A percentile compares a stretch with the other conserved stretches of the same genome.
phyloP scores from a whole-genome alignment of 2,329 filamentous ascomycete genomes.

The Beauveria medogensis region DNA sequence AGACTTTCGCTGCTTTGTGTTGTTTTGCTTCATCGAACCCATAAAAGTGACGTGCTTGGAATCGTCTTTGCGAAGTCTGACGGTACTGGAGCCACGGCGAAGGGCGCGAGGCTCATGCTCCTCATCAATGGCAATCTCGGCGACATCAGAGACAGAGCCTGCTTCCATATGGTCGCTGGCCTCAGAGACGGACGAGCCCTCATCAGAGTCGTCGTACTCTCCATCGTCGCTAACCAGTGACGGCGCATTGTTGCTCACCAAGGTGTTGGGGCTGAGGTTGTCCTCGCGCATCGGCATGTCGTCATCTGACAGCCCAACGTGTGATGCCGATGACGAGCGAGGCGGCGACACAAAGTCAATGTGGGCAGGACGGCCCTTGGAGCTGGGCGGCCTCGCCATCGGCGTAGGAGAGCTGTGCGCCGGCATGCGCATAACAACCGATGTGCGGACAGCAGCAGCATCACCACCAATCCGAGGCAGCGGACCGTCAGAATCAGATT shows the following conservation, averaged over 20 bases:
- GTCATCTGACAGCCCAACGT: constrained; percentile 29
- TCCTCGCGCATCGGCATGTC: constrained; percentile 47
- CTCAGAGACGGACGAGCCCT: constrained; percentile 52
- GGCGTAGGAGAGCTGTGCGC: constrained; percentile 46
- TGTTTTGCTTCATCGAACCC: constrained; percentile 36
- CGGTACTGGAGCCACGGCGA: constrained; percentile 34
- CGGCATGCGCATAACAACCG: constrained; percentile 50
- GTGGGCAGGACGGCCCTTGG: constrained; percentile 41
- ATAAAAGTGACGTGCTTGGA: constrained; percentile 49
- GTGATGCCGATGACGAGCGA: constrained; percentile 16
- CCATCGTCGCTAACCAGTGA: constrained; percentile 75
- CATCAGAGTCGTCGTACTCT: constrained; percentile 67
- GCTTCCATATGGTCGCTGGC: constrained; percentile 48
- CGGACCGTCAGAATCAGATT: constrained; percentile 37
- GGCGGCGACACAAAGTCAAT: constrained; percentile 32
- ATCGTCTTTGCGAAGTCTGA: constrained; percentile 47
- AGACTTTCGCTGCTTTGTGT: constrained; percentile 24
- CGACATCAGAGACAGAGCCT: constrained; percentile 52
- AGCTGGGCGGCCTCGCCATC: constrained; percentile 40
- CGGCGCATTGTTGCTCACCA: constrained; percentile 67
- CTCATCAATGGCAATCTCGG: constrained; percentile 54
- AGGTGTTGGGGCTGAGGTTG: constrained; percentile 60
- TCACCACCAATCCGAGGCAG: constrained; percentile 11
- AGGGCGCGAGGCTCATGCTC: constrained; percentile 41
- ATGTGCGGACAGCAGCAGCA: constrained; percentile 22